Percentiles rank a stretch among this genome's conserved stretches.
phyloP scores from a whole-genome alignment of 164 flowering plant genomes.

The Chimonanthus salicifolius region DNA sequence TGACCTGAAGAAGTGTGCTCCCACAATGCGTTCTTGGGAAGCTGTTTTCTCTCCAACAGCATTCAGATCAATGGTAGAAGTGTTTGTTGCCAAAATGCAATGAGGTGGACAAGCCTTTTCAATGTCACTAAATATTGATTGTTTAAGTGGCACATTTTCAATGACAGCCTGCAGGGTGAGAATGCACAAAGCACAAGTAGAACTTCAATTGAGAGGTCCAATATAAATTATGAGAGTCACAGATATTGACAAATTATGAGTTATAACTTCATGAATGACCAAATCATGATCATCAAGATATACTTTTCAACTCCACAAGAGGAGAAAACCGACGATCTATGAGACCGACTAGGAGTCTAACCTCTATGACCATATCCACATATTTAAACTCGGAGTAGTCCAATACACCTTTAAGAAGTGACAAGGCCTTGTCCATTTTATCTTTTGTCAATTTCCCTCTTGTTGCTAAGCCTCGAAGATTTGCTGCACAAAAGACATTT shows the following conservation, averaged over 20 bases:
- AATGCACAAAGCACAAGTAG: background rate
- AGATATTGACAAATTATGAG: no score
- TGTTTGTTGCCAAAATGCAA: slow-evolving; percentile 92
- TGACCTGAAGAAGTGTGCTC: slow-evolving; percentile 99
- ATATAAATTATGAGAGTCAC: background rate
- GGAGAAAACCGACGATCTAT: background rate
- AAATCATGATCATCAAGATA: background rate
- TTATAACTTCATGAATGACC: no score
- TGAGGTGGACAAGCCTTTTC: slow-evolving; percentile 84
- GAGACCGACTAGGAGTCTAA: slow-evolving; percentile 13
- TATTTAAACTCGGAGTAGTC: slow-evolving; percentile 87
- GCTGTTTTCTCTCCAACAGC: slow-evolving; percentile 70
- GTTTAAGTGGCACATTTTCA: slow-evolving; percentile 73
- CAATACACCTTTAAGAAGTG: slow-evolving; percentile 68
- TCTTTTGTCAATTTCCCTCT: slow-evolving; percentile 58
- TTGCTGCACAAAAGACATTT: slow-evolving; percentile 34
- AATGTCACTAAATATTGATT: slow-evolving; percentile 73
- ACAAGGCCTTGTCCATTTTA: slow-evolving; percentile 61
- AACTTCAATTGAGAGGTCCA: background rate
- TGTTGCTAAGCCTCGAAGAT: slow-evolving; percentile 58
- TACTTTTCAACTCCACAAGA: slow-evolving; percentile 1
- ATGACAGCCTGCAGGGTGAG: slow-evolving; percentile 69
- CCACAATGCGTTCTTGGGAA: slow-evolving; percentile 78
- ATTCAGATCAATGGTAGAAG: slow-evolving; percentile 91
- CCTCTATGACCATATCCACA: slow-evolving; percentile 99